Conservation (phyloP, 441 rosid species). For the Gossypium schwendimanii region DNA sequence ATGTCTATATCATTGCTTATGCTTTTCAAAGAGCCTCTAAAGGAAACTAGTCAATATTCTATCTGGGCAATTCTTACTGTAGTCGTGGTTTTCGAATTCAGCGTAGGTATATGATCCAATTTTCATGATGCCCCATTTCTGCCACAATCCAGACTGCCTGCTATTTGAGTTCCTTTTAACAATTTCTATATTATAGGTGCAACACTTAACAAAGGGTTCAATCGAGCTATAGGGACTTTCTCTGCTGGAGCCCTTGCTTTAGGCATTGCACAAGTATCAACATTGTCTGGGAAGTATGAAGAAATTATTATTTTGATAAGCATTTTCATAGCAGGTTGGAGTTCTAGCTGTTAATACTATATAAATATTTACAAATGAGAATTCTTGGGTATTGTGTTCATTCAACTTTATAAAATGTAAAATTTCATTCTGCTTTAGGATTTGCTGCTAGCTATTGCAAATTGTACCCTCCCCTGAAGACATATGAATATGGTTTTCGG, state of each 20-base stretch:
- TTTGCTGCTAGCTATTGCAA: conserved; percentile 49
- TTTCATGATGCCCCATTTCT: neutral
- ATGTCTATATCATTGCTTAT: conserved; percentile 53
- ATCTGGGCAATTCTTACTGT: conserved; percentile 92
- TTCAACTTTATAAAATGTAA: neutral
- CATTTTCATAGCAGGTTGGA: conserved; percentile 70
- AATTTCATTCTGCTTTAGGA: conserved; percentile 29
- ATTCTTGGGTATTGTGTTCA: neutral
- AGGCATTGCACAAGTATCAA: conserved; percentile 64
- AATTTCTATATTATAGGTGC: conserved; percentile 27
- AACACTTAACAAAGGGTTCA: conserved; percentile 68
- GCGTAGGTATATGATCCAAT: conserved; percentile 48
- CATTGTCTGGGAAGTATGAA: conserved; percentile 41
- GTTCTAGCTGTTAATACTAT: neutral
- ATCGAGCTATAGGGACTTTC: conserved; percentile 78
- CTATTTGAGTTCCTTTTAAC: neutral
- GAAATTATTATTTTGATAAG: conserved; percentile 52
- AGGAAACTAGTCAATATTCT: conserved; percentile 50
- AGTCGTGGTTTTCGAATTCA: conserved; percentile 83
- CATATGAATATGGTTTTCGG: conserved; percentile 74
- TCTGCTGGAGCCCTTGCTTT: conserved; percentile 79
- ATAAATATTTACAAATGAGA: neutral
- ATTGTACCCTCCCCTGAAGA: conserved; percentile 62
- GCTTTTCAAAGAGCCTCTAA: conserved; percentile 55
- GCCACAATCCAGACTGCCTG: neutral